phyloP scores from a whole-genome alignment of 2,329 filamentous ascomycete species.

The Penicillium sp. region DNA sequence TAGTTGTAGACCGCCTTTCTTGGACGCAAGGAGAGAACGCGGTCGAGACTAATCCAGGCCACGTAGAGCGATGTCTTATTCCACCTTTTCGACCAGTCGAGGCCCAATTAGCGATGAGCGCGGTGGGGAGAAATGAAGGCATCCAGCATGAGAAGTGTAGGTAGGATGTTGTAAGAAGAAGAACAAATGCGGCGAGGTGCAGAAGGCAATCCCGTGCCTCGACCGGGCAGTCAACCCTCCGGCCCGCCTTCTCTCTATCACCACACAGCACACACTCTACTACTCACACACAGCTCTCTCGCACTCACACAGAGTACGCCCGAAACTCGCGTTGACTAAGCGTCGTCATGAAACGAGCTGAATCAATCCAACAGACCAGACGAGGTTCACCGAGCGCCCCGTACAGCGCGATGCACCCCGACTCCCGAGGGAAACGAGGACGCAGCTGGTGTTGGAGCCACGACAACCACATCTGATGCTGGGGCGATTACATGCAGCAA shows the following conservation, averaged over 20 bases:
- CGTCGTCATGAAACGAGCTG: too few relatives aligned
- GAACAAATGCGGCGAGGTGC: conserved; percentile 10
- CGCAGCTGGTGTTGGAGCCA: neutral
- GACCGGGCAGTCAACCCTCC: neutral
- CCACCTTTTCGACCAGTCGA: neutral
- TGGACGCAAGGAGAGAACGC: conserved; percentile 5
- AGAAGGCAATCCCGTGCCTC: conserved; percentile 5
- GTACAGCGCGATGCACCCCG: neutral
- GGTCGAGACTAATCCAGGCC: conserved; percentile 4
- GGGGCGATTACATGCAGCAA: conserved; percentile 9
- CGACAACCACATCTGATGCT: conserved; percentile 8
- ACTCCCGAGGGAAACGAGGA: neutral
- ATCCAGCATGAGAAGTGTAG: neutral
- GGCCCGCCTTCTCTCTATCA: neutral
- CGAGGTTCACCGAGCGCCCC: too few relatives aligned
- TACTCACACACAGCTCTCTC: neutral
- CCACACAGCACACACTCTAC: neutral
- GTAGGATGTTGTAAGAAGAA: neutral
- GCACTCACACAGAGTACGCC: too few relatives aligned
- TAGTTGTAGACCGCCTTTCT: conserved; percentile 10
- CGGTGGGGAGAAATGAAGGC: neutral
- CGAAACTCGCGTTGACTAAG: too few relatives aligned
- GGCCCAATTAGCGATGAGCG: neutral
- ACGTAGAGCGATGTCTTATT: neutral
- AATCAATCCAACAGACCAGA: neutral